Evolutionary conservation across 2,329 filamentous ascomycete species (phyloP).

Genomic region (Claviceps digitariae): DNA sequence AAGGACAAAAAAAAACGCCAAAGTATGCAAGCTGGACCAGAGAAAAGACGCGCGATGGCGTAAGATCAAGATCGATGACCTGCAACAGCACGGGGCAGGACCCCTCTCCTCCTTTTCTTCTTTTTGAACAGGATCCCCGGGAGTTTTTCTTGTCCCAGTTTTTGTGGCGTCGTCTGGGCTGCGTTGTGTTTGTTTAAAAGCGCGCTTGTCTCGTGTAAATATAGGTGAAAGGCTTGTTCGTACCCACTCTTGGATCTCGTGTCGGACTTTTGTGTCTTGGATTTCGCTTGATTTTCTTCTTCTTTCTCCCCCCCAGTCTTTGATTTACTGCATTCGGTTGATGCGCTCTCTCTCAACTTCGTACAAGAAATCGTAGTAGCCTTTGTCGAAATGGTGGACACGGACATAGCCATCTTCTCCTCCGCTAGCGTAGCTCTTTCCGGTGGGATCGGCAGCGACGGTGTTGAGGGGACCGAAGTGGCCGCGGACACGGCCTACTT

Average conservation of each 20-base stretch:
- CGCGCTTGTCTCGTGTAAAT: neutral
- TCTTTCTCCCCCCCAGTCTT: neutral
- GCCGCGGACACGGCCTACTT: constrained; percentile 91
- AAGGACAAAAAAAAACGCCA: constrained; percentile 17
- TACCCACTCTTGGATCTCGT: neutral
- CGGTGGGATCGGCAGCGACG: constrained; percentile 81
- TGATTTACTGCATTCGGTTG: constrained; percentile 28
- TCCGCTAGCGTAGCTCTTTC: constrained; percentile 85
- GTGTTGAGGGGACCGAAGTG: constrained; percentile 98
- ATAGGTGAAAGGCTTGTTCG: neutral
- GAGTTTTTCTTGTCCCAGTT: neutral
- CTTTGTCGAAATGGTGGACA: constrained; percentile 96
- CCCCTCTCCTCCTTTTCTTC: neutral
- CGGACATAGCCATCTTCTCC: constrained; percentile 98
- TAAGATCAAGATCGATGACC: neutral
- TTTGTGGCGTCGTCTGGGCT: neutral
- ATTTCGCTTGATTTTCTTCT: neutral
- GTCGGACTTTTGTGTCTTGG: neutral
- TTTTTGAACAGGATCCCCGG: neutral
- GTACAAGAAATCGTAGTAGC: constrained; percentile 97
- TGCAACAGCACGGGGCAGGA: neutral
- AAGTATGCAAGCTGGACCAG: constrained; percentile 28
- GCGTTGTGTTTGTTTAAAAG: neutral
- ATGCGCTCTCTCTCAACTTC: constrained; percentile 83
- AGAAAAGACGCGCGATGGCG: constrained; percentile 15